Conservation (phyloP, 2,329 filamentous ascomycete genomes). For the Fragosphaeria purpurea region DNA sequence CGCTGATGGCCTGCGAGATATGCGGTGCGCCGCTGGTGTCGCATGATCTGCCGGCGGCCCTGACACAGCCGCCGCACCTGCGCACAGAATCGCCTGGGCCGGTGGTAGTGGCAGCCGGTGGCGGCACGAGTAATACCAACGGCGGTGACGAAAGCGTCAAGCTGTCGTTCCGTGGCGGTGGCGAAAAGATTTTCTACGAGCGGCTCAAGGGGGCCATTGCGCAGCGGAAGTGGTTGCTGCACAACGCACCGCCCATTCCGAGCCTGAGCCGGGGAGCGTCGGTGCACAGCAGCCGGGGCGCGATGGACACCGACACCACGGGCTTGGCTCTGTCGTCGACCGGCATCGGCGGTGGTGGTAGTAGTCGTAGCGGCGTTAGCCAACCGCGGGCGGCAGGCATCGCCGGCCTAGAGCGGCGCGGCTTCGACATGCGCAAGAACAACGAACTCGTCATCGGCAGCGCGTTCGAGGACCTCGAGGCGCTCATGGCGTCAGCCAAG, state of each 20-base stretch:
- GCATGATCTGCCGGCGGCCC: slow-evolving; percentile 31
- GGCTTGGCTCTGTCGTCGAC: background rate
- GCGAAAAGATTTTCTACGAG: slow-evolving; percentile 84
- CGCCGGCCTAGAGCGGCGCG: slow-evolving; percentile 79
- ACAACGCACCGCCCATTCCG: slow-evolving; percentile 80
- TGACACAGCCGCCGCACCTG: slow-evolving; percentile 27
- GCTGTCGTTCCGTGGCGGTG: slow-evolving; percentile 80
- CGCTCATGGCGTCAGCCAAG: slow-evolving; percentile 94
- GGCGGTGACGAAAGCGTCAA: slow-evolving; percentile 46
- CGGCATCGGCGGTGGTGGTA: background rate
- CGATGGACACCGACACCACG: background rate
- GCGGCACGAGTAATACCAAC: background rate
- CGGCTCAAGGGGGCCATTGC: slow-evolving; percentile 77
- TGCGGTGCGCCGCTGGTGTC: slow-evolving; percentile 69
- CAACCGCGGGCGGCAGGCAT: slow-evolving; percentile 60
- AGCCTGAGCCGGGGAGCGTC: slow-evolving; percentile 34
- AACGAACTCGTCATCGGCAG: slow-evolving; percentile 88
- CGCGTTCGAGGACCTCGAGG: slow-evolving; percentile 92
- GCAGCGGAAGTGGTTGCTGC: slow-evolving; percentile 90
- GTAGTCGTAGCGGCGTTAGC: background rate
- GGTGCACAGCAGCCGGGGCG: background rate
- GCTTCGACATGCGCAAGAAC: slow-evolving; percentile 76
- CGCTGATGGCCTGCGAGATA: slow-evolving; percentile 76
- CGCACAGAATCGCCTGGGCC: slow-evolving; percentile 74
- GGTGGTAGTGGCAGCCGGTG: slow-evolving; percentile 36